Conservation (phyloP, 305 asterid species). For the Solanum hybrid region DNA sequence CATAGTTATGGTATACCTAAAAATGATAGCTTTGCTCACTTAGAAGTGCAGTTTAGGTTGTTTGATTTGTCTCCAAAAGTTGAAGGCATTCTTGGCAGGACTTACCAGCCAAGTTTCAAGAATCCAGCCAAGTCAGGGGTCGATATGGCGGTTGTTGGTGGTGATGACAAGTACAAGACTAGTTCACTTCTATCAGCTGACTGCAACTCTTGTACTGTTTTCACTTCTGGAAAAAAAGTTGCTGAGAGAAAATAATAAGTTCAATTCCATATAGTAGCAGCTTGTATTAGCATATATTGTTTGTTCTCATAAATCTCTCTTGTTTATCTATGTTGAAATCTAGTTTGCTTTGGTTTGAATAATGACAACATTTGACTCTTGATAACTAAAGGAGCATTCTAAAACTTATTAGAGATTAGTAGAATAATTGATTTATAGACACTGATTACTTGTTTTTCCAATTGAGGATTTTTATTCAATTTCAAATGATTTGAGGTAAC, state of each 20-base stretch:
- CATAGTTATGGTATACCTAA: slow-evolving; percentile 7
- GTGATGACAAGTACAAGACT: slow-evolving; percentile 13
- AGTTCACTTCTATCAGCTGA: slow-evolving; percentile 11
- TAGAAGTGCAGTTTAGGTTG: slow-evolving; percentile 15
- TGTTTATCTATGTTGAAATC: not conserved
- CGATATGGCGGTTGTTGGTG: slow-evolving; percentile 13
- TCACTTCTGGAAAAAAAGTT: not conserved
- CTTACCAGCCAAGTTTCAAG: slow-evolving; percentile 12
- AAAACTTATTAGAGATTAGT: too few relatives aligned
- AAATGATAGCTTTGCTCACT: slow-evolving; percentile 15
- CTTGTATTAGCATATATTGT: not conserved
- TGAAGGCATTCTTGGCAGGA: slow-evolving; percentile 15
- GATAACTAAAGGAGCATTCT: too few relatives aligned
- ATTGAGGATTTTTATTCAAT: not conserved
- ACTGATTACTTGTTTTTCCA: not conserved
- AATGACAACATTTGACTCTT: not conserved
- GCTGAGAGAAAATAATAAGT: not conserved
- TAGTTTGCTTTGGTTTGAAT: not conserved
- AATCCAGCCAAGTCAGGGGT: slow-evolving; percentile 18
- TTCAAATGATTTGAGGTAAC: not conserved
- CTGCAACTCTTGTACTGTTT: slow-evolving; percentile 9
- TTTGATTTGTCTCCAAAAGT: slow-evolving; percentile 10
- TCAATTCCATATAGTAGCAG: not conserved
- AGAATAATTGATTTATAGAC: too few relatives aligned
- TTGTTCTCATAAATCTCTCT: not conserved